These are phyloP conservation scores for Zymoseptoria brevis DNA, from an alignment of 2,329 filamentous ascomycete species.

Conservation along the genomic window DNA sequence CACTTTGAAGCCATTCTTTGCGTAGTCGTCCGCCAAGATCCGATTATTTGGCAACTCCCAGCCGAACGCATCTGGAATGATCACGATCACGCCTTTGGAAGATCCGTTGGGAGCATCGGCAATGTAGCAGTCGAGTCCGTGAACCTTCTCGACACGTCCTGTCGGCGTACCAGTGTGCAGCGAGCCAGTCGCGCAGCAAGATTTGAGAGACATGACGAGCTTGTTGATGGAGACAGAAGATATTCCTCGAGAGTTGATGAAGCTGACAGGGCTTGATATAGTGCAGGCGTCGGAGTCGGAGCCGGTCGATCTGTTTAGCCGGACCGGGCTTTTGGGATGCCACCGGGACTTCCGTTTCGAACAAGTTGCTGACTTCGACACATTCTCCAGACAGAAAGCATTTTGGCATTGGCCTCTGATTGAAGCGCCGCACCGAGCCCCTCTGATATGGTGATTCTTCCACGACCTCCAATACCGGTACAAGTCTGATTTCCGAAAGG, in stretches of 20 bases:
- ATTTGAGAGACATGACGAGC: conserved; percentile 19
- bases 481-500: conserved; percentile 34
- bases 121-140: conserved; percentile 33
- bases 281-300: not conserved
- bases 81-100: conserved; percentile 31
- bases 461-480: not conserved
- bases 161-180: conserved; percentile 30
- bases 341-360: not conserved
- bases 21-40: conserved; percentile 32
- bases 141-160: conserved; percentile 28
- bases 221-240: not conserved
- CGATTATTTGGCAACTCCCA: conserved; percentile 30
- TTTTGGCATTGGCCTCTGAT: not conserved
- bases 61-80: conserved; percentile 34
- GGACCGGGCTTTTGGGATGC: not conserved
- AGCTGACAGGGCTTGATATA: not conserved
- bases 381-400: not conserved
- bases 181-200: conserved; percentile 32
- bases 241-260: not conserved
- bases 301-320: not conserved
- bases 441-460: not conserved
- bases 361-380: not conserved
- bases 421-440: not conserved
- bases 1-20: conserved; percentile 24
- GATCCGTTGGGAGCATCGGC: conserved; percentile 26